Conservation (phyloP, 108 stramenopile genomes). For the Skeletonema menzelii region DNA sequence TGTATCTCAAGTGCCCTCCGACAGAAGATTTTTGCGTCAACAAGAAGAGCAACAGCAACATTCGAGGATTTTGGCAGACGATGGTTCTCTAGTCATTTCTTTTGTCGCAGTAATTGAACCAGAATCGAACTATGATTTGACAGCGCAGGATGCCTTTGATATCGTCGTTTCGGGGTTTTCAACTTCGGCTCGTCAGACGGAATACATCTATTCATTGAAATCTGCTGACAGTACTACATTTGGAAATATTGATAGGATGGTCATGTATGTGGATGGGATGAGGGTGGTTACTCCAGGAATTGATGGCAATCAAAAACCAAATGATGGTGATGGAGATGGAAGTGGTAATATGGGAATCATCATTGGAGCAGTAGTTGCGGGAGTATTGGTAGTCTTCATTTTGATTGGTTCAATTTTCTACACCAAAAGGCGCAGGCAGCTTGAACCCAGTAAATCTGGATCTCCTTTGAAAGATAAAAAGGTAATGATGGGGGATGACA, state of each 20-base stretch:
- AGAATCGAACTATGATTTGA: not conserved
- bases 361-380: slow-evolving; percentile 26
- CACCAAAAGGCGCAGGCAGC: slow-evolving; percentile 5
- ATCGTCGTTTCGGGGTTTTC: slow-evolving; percentile 19
- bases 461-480: not conserved
- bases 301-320: not conserved
- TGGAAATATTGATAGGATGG: slow-evolving; percentile 3
- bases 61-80: not conserved
- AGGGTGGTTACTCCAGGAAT: not conserved
- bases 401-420: slow-evolving; percentile 3
- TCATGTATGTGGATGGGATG: slow-evolving; percentile 23
- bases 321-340: not conserved
- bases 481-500: not conserved
- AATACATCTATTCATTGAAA: slow-evolving; percentile 18
- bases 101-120: not conserved
- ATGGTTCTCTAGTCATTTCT: not conserved
- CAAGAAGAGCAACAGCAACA: not conserved
- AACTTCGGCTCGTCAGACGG: slow-evolving; percentile 11
- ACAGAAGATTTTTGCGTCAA: not conserved
- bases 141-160: not conserved
- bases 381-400: slow-evolving; percentile 12
- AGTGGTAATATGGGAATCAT: slow-evolving; percentile 16
- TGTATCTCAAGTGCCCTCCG: not conserved
- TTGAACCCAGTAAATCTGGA: not conserved
- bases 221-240: slow-evolving; percentile 17